Evolutionary conservation across 2,329 filamentous ascomycete species (phyloP).

Genomic region (Akanthomyces uredinophilus): DNA sequence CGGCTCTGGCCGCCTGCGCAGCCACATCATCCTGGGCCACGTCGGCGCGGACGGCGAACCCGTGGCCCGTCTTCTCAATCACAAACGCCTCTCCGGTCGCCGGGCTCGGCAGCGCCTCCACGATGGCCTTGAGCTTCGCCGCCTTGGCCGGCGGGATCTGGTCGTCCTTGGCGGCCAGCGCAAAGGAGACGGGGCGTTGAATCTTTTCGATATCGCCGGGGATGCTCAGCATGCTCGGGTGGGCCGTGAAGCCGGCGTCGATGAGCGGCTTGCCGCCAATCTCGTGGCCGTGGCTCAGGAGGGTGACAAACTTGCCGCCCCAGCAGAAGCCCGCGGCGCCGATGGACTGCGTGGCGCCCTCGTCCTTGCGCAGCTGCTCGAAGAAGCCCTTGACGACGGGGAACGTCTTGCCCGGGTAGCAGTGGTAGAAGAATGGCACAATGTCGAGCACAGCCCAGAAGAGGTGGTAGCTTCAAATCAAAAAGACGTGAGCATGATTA

Average conservation of each 20-base stretch:
- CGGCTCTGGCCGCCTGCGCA: constrained; percentile 25
- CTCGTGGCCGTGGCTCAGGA: constrained; percentile 38
- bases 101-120: constrained; percentile 30
- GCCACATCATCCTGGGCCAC: constrained; percentile 21
- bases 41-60: constrained; percentile 35
- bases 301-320: constrained; percentile 52
- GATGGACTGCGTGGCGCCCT: constrained; percentile 30
- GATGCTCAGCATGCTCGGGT: constrained; percentile 45
- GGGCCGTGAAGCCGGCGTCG: constrained; percentile 47
- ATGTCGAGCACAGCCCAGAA: constrained; percentile 22
- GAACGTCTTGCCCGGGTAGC: constrained; percentile 26
- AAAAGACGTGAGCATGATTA: not conserved
- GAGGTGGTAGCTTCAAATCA: constrained; percentile 23
- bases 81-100: constrained; percentile 32
- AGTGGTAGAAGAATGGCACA: constrained; percentile 30
- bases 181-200: constrained; percentile 40
- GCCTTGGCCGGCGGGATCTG: constrained; percentile 30
- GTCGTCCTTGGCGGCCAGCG: constrained; percentile 41
- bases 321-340: constrained; percentile 58
- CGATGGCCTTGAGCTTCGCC: constrained; percentile 28
- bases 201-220: constrained; percentile 44
- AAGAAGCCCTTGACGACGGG: constrained; percentile 35
- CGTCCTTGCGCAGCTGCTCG: constrained; percentile 30
- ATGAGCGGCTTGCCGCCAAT: constrained; percentile 36
- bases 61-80: constrained; percentile 36